Percentiles rank a stretch among this genome's conserved stretches.
Conservation (phyloP, 306 rosid genomes). For the Erythrophleum fordii region DNA sequence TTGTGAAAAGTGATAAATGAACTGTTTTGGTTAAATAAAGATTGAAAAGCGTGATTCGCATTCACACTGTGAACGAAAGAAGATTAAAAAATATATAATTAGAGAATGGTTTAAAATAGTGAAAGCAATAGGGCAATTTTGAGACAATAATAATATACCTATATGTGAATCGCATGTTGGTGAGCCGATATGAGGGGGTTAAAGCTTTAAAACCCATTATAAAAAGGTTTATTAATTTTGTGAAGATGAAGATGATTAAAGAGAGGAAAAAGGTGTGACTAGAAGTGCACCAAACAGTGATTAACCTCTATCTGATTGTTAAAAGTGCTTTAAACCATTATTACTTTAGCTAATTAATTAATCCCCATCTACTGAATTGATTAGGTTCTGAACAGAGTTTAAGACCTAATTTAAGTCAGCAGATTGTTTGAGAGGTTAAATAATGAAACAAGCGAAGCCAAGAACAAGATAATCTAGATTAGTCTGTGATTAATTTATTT, state of each 20-base stretch:
- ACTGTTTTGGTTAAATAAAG: constrained; percentile 32
- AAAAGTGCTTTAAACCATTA: constrained; percentile 21
- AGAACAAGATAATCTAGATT: constrained; percentile 41
- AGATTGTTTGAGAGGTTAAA: constrained; percentile 20
- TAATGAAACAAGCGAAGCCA: constrained; percentile 28
- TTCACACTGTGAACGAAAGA: constrained; percentile 25
- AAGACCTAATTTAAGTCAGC: constrained; percentile 14
- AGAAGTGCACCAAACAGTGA: constrained; percentile 29
- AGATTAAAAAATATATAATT: neutral
- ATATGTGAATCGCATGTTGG: constrained; percentile 1
- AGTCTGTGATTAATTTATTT: neutral
- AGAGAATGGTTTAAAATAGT: neutral
- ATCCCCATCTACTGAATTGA: neutral
- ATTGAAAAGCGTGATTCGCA: constrained; percentile 40
- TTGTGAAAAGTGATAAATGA: constrained; percentile 32
- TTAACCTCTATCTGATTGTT: neutral
- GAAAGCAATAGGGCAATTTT: neutral
- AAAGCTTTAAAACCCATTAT: constrained; percentile 11
- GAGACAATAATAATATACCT: neutral
- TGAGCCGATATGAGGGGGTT: neutral
- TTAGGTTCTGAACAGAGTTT: constrained; percentile 30
- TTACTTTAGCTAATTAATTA: constrained; percentile 12
- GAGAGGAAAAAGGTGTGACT: constrained; percentile 22
- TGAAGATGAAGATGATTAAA: constrained; percentile 40
- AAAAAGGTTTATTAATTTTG: neutral